Conservation (phyloP, 345 rosid species). For the Populus alba region DNA sequence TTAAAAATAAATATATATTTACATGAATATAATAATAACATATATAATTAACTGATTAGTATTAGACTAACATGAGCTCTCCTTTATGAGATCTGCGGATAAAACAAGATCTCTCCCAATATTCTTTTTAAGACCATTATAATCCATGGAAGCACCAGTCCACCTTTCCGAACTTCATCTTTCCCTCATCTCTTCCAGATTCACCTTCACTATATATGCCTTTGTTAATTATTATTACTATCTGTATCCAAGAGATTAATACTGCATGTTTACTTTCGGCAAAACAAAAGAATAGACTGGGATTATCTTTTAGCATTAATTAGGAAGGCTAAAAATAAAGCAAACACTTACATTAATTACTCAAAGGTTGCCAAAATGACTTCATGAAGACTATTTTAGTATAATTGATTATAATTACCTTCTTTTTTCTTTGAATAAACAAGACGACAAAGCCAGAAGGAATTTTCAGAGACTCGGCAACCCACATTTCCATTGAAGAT, state of each 20-base stretch:
- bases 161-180: constrained; percentile 78
- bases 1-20: too few species aligned
- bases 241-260: not conserved
- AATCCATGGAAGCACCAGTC: constrained; percentile 66
- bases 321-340: not conserved
- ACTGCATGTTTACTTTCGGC: not conserved
- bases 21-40: too few species aligned
- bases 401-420: not conserved
- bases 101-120: constrained; percentile 33
- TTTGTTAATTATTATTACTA: too few species aligned
- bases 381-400: not conserved
- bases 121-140: constrained; percentile 47
- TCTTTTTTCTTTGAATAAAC: not conserved
- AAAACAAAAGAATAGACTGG: too few species aligned
- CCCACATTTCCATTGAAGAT: not conserved
- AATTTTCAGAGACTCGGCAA: not conserved
- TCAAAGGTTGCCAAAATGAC: not conserved
- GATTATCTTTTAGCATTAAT: not conserved
- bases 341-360: not conserved
- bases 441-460: not conserved
- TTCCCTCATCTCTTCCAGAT: not conserved
- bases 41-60: too few species aligned
- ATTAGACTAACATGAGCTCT: too few species aligned
- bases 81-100: too few species aligned
- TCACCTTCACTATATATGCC: not conserved